phyloP scores from a whole-genome alignment of 2,329 filamentous ascomycete genomes.

The Aspergillus quadrilineatus region DNA sequence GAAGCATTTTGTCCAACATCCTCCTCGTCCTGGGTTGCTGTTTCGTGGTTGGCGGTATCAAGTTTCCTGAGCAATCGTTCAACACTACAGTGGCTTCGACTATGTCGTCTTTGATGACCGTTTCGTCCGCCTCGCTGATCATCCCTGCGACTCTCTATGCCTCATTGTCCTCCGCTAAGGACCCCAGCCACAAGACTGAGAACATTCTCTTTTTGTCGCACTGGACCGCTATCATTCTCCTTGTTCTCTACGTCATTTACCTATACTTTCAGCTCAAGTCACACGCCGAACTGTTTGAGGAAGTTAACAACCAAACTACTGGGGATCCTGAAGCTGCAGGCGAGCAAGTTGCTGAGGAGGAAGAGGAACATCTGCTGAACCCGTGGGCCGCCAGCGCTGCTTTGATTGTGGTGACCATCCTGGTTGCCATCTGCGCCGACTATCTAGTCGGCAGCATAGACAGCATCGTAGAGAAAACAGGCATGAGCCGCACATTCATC shows the following conservation, averaged over 20 bases:
- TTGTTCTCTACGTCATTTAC: conserved; percentile 73
- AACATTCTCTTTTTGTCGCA: conserved; percentile 72
- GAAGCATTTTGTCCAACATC: conserved; percentile 91
- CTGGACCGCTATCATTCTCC: conserved; percentile 72
- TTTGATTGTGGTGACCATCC: conserved; percentile 66
- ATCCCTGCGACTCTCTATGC: conserved; percentile 74
- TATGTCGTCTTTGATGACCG: conserved; percentile 68
- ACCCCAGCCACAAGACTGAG: conserved; percentile 34
- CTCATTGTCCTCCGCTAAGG: conserved; percentile 52
- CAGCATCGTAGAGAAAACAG: conserved; percentile 64
- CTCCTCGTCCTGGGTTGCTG: conserved; percentile 82
- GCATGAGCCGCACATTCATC: conserved; percentile 78
- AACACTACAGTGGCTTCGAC: conserved; percentile 52
- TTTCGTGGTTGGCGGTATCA: conserved; percentile 72
- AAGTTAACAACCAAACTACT: conserved; percentile 27
- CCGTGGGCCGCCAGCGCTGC: conserved; percentile 65
- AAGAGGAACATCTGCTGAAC: conserved; percentile 56
- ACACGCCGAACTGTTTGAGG: conserved; percentile 70
- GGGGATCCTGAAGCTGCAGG: conserved; percentile 41
- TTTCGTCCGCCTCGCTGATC: conserved; percentile 74
- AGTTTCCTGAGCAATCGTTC: conserved; percentile 65
- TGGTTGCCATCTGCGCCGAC: conserved; percentile 73
- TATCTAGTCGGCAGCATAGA: conserved; percentile 77
- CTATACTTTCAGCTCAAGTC: conserved; percentile 75
- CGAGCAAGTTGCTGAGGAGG: conserved; percentile 34